Evolutionary conservation across 768 basidiomycete species (phyloP).

Genomic region (Pleurotus cornucopiae): DNA sequence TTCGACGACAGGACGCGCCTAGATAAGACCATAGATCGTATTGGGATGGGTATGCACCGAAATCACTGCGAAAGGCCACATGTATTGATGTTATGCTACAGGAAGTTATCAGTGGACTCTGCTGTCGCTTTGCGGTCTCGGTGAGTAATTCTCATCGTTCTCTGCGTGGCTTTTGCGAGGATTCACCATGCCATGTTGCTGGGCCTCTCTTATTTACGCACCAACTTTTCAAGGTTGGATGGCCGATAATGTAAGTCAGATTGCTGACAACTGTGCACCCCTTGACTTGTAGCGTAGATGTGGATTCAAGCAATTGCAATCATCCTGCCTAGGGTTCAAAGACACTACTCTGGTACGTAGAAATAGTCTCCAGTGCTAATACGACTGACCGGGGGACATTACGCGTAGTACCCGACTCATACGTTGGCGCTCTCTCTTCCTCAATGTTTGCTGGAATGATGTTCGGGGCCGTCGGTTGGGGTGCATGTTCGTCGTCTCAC

Average conservation of each 20-base stretch:
- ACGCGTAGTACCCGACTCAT: conserved; percentile 59
- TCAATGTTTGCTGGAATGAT: conserved; percentile 98
- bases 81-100: neutral
- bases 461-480: conserved; percentile 90
- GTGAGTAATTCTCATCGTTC: conserved; percentile 38
- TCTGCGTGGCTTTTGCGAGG: conserved; percentile 2
- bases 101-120: conserved; percentile 81
- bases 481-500: conserved; percentile 55
- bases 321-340: conserved; percentile 93
- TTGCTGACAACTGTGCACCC: conserved; percentile 10
- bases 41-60: conserved; percentile 62
- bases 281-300: conserved; percentile 56
- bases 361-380: neutral
- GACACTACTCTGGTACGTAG: conserved; percentile 68
- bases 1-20: conserved; percentile 53
- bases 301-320: conserved; percentile 92
- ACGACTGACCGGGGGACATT: neutral
- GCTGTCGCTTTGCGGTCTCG: conserved; percentile 82
- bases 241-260: conserved; percentile 77
- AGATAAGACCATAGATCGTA: conserved; percentile 84
- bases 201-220: neutral
- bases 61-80: no score
- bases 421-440: conserved; percentile 80
- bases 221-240: conserved; percentile 64
- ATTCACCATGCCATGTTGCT: neutral